These are phyloP conservation scores for Miscanthus lutarioriparius DNA, from an alignment of 176 grass and related monocot species.

Conservation along the genomic window DNA sequence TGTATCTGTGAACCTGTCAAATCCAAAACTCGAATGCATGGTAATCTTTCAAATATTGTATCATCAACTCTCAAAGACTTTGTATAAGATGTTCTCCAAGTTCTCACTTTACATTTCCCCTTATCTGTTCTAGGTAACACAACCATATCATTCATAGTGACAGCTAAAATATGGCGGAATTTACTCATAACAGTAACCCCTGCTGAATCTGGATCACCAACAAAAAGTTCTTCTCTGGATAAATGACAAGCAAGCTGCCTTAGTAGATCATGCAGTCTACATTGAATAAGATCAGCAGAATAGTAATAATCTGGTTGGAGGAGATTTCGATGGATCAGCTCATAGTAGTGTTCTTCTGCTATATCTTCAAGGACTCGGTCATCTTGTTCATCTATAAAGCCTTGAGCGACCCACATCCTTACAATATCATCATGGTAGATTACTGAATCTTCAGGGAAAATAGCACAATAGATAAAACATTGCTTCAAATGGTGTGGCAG, in stretches of 20 bases:
- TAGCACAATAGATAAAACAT: conserved; percentile 28
- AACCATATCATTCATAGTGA: too few species aligned
- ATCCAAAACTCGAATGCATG: background rate
- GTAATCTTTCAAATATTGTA: background rate
- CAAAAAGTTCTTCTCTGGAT: too few species aligned
- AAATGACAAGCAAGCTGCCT: too few species aligned
- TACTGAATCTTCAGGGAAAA: background rate
- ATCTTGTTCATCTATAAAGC: background rate
- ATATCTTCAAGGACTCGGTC: conserved; percentile 28
- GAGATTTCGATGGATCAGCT: too few species aligned
- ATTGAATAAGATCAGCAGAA: too few species aligned
- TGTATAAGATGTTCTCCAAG: background rate
- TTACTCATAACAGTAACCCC: too few species aligned
- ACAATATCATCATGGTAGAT: background rate
- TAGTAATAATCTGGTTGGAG: too few species aligned
- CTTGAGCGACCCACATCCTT: conserved; percentile 35
- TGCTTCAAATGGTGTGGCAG: conserved; percentile 22
- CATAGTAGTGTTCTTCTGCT: conserved; percentile 39
- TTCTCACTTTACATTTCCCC: background rate
- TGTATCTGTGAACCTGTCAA: too few species aligned
- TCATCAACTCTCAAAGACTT: background rate
- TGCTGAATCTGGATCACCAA: too few species aligned
- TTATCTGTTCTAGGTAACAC: too few species aligned
- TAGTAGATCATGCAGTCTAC: too few species aligned
- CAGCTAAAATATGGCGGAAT: too few species aligned